These are phyloP conservation scores for Pleomassaria siparia DNA, from an alignment of 2,329 filamentous ascomycete species.

Conservation along the genomic window DNA sequence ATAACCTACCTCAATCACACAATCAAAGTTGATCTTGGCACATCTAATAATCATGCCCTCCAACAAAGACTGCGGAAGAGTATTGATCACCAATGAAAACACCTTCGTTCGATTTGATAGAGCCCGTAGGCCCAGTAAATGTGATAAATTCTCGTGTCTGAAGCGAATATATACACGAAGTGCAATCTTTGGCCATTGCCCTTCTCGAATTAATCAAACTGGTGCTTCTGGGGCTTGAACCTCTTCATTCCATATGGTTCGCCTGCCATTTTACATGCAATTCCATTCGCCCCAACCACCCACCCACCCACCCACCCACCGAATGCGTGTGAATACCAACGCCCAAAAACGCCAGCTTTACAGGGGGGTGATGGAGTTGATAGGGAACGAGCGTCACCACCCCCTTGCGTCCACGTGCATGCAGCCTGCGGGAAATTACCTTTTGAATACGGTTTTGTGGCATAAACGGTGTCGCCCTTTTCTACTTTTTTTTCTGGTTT, in stretches of 20 bases:
- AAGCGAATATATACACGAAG: conserved; percentile 4
- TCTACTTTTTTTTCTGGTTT: conserved; percentile 9
- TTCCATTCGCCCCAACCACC: not conserved
- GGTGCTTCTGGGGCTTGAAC: not conserved
- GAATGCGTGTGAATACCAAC: not conserved
- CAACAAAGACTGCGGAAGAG: no score
- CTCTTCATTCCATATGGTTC: not conserved
- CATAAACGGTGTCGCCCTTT: conserved; percentile 2
- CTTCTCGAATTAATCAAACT: not conserved
- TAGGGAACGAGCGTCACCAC: not conserved
- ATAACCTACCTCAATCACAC: no score
- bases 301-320: not conserved
- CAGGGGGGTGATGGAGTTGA: not conserved
- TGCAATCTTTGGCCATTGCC: not conserved
- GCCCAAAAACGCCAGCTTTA: not conserved
- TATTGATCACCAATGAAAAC: no score
- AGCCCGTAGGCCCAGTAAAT: conserved; percentile 4
- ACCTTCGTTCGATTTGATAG: conserved; percentile 2
- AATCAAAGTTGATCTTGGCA: no score
- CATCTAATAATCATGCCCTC: no score
- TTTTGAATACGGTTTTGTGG: conserved; percentile 1
- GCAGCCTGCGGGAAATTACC: not conserved
- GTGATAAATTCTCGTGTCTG: conserved; percentile 5
- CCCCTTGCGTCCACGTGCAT: not conserved
- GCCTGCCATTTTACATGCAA: no score